Evolutionary conservation across 2,329 filamentous ascomycete species (phyloP).

Genomic region (Epicoccum nigrum): DNA sequence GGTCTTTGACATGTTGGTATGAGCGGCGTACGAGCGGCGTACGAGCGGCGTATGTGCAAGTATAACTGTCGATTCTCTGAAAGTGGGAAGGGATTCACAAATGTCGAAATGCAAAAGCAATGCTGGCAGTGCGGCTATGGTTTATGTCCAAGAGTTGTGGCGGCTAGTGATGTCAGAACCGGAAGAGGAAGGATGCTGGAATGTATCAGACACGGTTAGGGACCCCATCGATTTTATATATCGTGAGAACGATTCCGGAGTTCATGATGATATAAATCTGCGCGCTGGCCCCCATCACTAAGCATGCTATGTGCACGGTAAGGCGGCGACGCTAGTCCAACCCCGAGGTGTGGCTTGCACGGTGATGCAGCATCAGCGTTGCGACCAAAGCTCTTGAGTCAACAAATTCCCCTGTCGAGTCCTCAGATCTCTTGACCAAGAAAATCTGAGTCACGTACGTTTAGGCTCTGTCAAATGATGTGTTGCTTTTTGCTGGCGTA

Average conservation of each 20-base stretch:
- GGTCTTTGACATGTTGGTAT: background rate
- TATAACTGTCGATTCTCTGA: background rate
- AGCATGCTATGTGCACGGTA: slow-evolving; percentile 23
- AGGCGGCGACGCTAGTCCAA: slow-evolving; percentile 21
- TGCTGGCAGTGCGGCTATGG: slow-evolving; percentile 17
- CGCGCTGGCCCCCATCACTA: slow-evolving; percentile 5
- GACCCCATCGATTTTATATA: background rate
- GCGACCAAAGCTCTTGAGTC: slow-evolving; percentile 4
- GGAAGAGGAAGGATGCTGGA: background rate
- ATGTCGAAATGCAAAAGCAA: slow-evolving; percentile 7
- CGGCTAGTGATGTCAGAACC: background rate
- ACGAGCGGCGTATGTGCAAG: background rate
- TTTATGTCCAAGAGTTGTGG: background rate
- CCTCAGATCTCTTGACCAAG: background rate
- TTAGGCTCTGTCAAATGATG: background rate
- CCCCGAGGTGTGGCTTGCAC: slow-evolving; percentile 16
- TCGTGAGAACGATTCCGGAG: slow-evolving; percentile 3
- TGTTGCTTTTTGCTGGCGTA: background rate
- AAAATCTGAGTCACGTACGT: background rate
- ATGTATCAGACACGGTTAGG: background rate
- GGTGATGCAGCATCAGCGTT: slow-evolving; percentile 11
- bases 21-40: background rate
- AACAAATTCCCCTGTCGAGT: background rate
- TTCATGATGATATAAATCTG: slow-evolving; percentile 11
- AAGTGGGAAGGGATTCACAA: background rate